These are phyloP conservation scores for Rhipidocladum racemiflorum DNA, from an alignment of 176 grass and related monocot species.

Conservation along the genomic window DNA sequence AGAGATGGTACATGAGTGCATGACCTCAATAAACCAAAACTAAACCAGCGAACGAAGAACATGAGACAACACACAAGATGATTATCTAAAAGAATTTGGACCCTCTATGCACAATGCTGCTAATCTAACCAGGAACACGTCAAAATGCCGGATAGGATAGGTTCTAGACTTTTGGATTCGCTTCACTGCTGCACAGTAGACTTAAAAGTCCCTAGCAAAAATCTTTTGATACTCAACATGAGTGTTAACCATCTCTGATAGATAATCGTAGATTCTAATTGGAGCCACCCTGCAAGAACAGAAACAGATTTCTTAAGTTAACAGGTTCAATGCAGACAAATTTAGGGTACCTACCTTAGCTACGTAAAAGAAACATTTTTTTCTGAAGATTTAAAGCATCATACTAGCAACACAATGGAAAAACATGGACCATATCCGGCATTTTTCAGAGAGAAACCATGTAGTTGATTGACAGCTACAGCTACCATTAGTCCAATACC, in stretches of 20 bases:
- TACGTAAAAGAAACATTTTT: neutral
- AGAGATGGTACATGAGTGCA: neutral
- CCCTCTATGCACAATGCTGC: constrained; percentile 1
- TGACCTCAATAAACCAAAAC: neutral
- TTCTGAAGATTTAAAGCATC: neutral
- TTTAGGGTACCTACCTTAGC: neutral
- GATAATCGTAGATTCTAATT: constrained; percentile 39
- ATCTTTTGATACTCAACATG: constrained; percentile 21
- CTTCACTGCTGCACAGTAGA: neutral
- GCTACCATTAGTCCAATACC: neutral
- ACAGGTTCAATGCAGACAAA: constrained; percentile 8
- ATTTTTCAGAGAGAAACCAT: neutral
- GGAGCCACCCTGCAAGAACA: constrained; percentile 50
- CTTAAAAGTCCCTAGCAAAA: constrained; percentile 28
- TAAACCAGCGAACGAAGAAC: constrained; percentile 22
- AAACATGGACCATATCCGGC: neutral
- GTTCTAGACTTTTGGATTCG: neutral
- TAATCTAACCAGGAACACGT: neutral
- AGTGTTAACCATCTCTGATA: constrained; percentile 31
- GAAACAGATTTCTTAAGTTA: constrained; percentile 31
- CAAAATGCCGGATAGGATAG: neutral
- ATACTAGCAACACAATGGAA: neutral
- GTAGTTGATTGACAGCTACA: neutral
- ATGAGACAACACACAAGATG: neutral
- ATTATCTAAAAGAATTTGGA: neutral